A percentile compares a stretch with the other conserved stretches of the same genome.
phyloP scores from a whole-genome alignment of 2,329 filamentous ascomycete genomes.

The Didymosphaeria variabile region DNA sequence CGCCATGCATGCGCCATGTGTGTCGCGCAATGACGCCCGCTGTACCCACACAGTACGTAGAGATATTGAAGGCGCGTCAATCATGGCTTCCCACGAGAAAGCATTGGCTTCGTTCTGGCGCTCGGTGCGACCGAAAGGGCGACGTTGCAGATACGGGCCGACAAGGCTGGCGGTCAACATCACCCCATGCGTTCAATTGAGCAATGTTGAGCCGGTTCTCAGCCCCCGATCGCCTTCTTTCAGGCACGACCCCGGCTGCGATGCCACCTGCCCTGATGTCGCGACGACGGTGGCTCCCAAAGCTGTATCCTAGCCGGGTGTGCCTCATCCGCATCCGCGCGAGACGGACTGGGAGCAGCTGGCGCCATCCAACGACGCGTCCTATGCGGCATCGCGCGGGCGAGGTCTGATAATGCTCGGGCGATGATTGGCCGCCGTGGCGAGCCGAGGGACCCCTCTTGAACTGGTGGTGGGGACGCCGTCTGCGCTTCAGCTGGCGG shows the following conservation, averaged over 20 bases:
- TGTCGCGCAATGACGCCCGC: background rate
- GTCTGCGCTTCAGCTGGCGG: constrained; percentile 1
- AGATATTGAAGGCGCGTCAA: constrained; percentile 7
- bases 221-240: constrained; percentile 8
- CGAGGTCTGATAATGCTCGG: background rate
- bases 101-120: background rate
- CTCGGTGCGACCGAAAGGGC: constrained; percentile 1
- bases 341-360: too few species aligned
- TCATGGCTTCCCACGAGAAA: background rate
- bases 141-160: constrained; percentile 8
- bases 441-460: constrained; percentile 10
- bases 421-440: constrained; percentile 6
- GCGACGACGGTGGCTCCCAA: background rate
- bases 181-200: background rate
- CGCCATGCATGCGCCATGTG: constrained; percentile 1
- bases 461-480: constrained; percentile 7
- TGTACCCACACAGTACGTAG: background rate
- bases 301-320: background rate
- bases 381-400: too few species aligned
- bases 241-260: background rate
- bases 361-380: too few species aligned
- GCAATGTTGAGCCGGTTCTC: background rate
- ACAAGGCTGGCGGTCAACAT: constrained; percentile 11
- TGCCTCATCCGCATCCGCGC: background rate
- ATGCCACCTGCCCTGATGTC: background rate